Conservation (phyloP, 495 filamentous ascomycete species). For the Penicillium diatomitis region DNA sequence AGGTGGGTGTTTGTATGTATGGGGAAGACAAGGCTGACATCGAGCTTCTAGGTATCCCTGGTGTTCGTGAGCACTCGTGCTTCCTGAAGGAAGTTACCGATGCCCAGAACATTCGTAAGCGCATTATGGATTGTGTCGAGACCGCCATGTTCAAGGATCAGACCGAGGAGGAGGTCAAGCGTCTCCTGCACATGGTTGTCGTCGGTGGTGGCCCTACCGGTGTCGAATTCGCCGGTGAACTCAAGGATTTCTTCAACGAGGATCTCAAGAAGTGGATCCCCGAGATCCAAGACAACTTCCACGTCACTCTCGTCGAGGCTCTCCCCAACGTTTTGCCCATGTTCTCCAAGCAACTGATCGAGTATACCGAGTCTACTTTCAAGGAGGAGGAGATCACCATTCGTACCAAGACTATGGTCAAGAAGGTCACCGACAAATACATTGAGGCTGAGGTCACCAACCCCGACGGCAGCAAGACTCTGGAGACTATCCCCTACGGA, state of each 20-base stretch:
- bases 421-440: constrained; percentile 88
- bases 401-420: constrained; percentile 97
- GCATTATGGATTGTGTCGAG: constrained; percentile 99
- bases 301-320: constrained; percentile 94
- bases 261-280: constrained; percentile 98
- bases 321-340: constrained; percentile 96
- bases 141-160: constrained; percentile 98
- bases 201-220: constrained; percentile 96
- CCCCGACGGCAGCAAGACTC: constrained; percentile 77
- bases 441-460: constrained; percentile 84
- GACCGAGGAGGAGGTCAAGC: constrained; percentile 77
- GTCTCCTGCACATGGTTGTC: constrained; percentile 97
- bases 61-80: constrained; percentile 89
- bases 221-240: constrained; percentile 95
- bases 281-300: constrained; percentile 87
- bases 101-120: constrained; percentile 90
- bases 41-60: constrained; percentile 57
- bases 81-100: constrained; percentile 98
- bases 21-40: neutral
- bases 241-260: constrained; percentile 97
- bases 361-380: constrained; percentile 98
- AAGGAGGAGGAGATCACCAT: constrained; percentile 97
- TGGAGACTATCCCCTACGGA: constrained; percentile 82
- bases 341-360: constrained; percentile 98
- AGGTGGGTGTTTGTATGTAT: too few species aligned